Evolutionary conservation across 805 yeast genomes (phyloP).

Genomic region (Wickerhamiella cacticola): DNA sequence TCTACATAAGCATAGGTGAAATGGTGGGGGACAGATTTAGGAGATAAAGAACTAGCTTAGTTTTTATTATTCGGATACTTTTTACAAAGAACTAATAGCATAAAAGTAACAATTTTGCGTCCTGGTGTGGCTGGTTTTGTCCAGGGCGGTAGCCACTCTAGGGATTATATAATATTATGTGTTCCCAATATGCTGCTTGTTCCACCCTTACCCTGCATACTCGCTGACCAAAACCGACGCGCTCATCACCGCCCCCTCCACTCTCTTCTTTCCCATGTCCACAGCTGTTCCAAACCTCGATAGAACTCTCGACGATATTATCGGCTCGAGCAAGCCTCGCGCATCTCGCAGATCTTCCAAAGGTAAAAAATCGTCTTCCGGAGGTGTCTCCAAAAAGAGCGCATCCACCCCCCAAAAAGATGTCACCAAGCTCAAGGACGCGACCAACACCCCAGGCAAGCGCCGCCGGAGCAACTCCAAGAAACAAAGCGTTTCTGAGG

Average conservation of each 20-base stretch:
- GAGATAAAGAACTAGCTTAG: too few species aligned
- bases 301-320: constrained; percentile 89
- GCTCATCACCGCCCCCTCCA: background rate
- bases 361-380: constrained; percentile 22
- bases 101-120: too few species aligned
- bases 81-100: background rate
- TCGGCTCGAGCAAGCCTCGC: constrained; percentile 38
- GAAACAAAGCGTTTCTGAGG: constrained; percentile 21
- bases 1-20: constrained; percentile 7
- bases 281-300: constrained; percentile 51
- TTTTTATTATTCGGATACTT: background rate
- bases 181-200: too few species aligned
- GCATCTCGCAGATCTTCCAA: constrained; percentile 12
- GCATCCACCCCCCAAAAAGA: constrained; percentile 17
- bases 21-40: background rate
- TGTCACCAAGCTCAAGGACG: constrained; percentile 25
- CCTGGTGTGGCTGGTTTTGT: background rate
- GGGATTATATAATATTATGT: too few species aligned
- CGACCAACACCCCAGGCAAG: too few species aligned
- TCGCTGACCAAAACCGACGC: constrained; percentile 1
- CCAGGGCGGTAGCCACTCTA: too few species aligned
- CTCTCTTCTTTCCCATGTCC: background rate
- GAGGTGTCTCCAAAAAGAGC: constrained; percentile 24
- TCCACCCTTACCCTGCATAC: background rate
- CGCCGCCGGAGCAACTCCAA: constrained; percentile 13